Percentiles rank a stretch among this genome's conserved stretches.
These are phyloP conservation scores for Asterochloris sp. DNA, from an alignment of 139 green algal species.

Conservation along the genomic window DNA sequence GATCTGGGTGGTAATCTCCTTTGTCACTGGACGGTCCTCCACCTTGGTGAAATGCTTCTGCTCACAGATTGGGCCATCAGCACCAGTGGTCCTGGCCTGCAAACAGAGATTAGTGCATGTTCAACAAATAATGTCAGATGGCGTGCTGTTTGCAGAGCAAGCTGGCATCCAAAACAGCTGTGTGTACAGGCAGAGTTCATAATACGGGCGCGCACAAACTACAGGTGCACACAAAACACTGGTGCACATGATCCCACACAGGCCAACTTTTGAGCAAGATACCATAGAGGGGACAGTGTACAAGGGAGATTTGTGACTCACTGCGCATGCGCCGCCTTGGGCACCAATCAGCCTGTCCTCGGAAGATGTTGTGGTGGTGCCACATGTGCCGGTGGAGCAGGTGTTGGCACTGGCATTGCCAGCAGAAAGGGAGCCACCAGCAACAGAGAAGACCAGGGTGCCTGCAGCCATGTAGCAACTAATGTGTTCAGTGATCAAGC, in stretches of 20 bases:
- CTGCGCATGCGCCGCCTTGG: neutral
- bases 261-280: neutral
- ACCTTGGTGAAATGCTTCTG: slow-evolving; percentile 14
- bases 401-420: neutral
- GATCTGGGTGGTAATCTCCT: slow-evolving; percentile 27
- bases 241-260: neutral
- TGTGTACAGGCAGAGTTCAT: neutral
- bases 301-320: neutral
- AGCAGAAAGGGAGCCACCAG: neutral
- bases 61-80: slow-evolving; percentile 2
- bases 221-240: neutral
- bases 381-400: neutral
- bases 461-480: slow-evolving; percentile 3
- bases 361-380: slow-evolving; percentile 2
- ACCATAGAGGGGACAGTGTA: neutral
- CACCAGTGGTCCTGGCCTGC: neutral
- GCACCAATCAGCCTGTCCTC: neutral
- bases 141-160: no score
- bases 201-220: neutral
- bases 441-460: neutral
- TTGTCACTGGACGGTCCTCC: slow-evolving; percentile 37
- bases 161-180: no score
- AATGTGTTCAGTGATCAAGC: neutral
- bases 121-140: no score
- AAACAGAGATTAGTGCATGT: neutral